phyloP scores from a whole-genome alignment of 768 basidiomycete species.

The Lentinula sp. region DNA sequence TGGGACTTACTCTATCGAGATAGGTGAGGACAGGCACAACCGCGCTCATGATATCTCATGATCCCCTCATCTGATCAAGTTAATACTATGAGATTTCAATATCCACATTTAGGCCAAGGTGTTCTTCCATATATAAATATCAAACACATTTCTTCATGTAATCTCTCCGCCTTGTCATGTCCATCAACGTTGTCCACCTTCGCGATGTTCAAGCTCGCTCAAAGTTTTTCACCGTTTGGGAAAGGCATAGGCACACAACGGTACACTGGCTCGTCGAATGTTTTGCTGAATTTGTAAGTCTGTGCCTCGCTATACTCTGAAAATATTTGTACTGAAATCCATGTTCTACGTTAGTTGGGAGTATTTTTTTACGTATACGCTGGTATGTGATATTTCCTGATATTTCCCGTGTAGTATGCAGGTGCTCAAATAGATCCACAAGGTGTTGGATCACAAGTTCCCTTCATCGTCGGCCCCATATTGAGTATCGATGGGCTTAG shows the following conservation, averaged over 20 bases:
- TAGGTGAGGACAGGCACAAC: neutral
- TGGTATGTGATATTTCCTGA: constrained; percentile 23
- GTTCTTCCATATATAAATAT: neutral
- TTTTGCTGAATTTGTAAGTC: constrained; percentile 53
- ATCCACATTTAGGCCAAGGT: neutral
- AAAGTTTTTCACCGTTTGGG: constrained; percentile 41
- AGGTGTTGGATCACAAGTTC: constrained; percentile 53
- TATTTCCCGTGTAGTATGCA: neutral
- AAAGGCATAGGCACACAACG: constrained; percentile 35
- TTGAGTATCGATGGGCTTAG: constrained; percentile 34
- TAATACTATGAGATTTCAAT: neutral
- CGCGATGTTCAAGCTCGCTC: constrained; percentile 35
- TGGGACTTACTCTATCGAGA: neutral
- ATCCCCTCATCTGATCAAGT: neutral
- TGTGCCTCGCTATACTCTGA: neutral
- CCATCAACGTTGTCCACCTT: constrained; percentile 24
- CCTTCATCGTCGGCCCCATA: constrained; percentile 42
- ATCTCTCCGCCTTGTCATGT: neutral
- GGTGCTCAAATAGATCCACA: too few relatives aligned
- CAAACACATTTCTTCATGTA: neutral
- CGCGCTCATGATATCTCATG: neutral
- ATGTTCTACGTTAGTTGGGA: constrained; percentile 34
- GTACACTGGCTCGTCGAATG: constrained; percentile 53
- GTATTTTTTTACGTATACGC: constrained; percentile 56
- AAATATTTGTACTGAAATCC: constrained; percentile 4